These are phyloP conservation scores for Xylariaceae sp. DNA, from an alignment of 2,329 filamentous ascomycete genomes.

Conservation along the genomic window DNA sequence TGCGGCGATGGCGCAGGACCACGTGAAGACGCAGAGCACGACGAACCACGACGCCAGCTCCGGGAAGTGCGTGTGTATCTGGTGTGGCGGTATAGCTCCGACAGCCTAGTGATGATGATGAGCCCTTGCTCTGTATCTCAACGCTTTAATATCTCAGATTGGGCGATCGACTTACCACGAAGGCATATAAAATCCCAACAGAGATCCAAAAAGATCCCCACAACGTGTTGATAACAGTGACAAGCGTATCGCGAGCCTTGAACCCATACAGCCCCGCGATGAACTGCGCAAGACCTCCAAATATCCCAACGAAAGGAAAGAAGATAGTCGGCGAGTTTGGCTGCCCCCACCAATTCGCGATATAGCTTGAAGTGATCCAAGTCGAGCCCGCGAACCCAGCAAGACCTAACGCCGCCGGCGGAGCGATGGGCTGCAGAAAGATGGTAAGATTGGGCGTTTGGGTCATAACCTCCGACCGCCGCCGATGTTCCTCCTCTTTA, in stretches of 20 bases:
- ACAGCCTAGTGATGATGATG: constrained; percentile 4
- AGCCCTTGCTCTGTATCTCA: neutral
- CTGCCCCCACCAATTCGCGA: too few species aligned
- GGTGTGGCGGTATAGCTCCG: constrained; percentile 7
- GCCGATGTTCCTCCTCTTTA: constrained; percentile 1
- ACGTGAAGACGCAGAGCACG: constrained; percentile 11
- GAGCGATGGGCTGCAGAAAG: constrained; percentile 27
- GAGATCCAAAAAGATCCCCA: too few species aligned
- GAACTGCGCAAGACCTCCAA: constrained; percentile 27
- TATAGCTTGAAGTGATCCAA: too few species aligned
- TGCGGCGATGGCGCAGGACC: constrained; percentile 13
- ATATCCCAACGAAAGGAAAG: constrained; percentile 27
- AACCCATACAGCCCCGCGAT: constrained; percentile 23
- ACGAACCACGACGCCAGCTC: constrained; percentile 14
- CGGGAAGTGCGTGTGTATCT: constrained; percentile 13
- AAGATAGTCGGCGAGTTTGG: constrained; percentile 19
- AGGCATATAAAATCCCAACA: too few species aligned
- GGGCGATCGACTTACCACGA: too few species aligned
- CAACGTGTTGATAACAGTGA: too few species aligned
- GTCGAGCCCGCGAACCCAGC: too few species aligned
- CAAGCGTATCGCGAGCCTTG: neutral
- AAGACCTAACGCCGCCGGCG: constrained; percentile 15
- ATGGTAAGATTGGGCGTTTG: constrained; percentile 20
- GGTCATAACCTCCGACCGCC: neutral
- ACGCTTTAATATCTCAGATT: neutral